phyloP scores from a whole-genome alignment of 2,329 filamentous ascomycete species.

The Aureobasidium sp. region DNA sequence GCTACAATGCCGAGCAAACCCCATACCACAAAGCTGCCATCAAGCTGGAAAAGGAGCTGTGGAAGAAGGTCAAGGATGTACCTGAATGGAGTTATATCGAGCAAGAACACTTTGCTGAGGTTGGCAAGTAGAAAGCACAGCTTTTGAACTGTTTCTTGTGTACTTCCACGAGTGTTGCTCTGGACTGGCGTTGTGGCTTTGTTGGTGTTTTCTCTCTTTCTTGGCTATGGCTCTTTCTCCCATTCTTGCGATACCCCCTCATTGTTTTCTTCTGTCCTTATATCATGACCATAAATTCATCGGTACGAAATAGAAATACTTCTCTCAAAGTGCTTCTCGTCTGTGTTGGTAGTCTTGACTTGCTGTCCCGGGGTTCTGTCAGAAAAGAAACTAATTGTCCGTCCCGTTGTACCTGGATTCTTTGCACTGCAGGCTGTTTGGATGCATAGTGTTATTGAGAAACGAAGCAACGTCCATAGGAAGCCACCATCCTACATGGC shows the following conservation, averaged over 20 bases:
- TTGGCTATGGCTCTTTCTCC: neutral
- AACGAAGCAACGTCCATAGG: too few species aligned
- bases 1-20: constrained; percentile 93
- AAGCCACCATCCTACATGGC: too few species aligned
- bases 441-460: too few species aligned
- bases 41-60: constrained; percentile 92
- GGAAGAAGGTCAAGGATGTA: constrained; percentile 81
- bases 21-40: constrained; percentile 93
- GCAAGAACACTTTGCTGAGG: constrained; percentile 25
- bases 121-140: constrained; percentile 6
- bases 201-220: neutral
- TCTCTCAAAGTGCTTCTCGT: neutral
- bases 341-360: too few species aligned
- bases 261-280: neutral
- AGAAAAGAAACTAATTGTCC: too few species aligned
- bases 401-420: too few species aligned
- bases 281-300: neutral
- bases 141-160: neutral
- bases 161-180: neutral
- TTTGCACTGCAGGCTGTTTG: too few species aligned
- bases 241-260: constrained; percentile 4
- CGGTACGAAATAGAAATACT: neutral
- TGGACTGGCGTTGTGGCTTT: neutral
- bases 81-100: constrained; percentile 67
- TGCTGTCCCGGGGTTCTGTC: too few species aligned